These are phyloP conservation scores for Phaffia rhodozyma DNA, from an alignment of 1,284 basidiomycete species.

Conservation along the genomic window DNA sequence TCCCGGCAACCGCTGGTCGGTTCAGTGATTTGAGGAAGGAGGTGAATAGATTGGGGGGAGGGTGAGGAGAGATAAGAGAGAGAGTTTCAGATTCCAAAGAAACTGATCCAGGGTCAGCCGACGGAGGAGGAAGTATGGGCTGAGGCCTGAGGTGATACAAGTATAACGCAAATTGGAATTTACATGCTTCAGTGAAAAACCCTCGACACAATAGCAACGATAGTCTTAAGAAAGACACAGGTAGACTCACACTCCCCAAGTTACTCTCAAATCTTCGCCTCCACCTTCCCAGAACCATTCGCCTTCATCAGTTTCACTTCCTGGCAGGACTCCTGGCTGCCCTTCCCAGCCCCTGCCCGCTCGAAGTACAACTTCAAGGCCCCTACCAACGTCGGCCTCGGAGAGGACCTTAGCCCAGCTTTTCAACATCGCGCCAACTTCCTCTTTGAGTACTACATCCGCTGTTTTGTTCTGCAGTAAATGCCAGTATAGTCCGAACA, in stretches of 20 bases:
- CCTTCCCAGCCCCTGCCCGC: constrained; percentile 39
- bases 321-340: not conserved
- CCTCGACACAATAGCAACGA: not conserved
- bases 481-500: constrained; percentile 53
- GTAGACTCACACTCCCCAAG: constrained; percentile 19
- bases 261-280: constrained; percentile 17
- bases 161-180: not conserved
- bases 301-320: constrained; percentile 19
- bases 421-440: constrained; percentile 46
- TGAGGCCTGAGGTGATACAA: constrained; percentile 25
- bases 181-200: not conserved
- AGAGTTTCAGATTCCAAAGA: constrained; percentile 39
- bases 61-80: constrained; percentile 54
- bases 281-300: constrained; percentile 25
- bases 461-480: constrained; percentile 42
- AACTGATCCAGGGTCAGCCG: constrained; percentile 33
- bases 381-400: constrained; percentile 43
- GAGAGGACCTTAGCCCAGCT: constrained; percentile 62
- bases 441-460: constrained; percentile 50
- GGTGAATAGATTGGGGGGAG: constrained; percentile 57
- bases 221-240: constrained; percentile 24
- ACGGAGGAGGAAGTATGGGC: constrained; percentile 33
- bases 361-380: constrained; percentile 49
- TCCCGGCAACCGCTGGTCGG: constrained; percentile 54
- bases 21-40: constrained; percentile 51